Conservation (phyloP, 129 eudicot genomes). For the Tanacetum coccineum region DNA sequence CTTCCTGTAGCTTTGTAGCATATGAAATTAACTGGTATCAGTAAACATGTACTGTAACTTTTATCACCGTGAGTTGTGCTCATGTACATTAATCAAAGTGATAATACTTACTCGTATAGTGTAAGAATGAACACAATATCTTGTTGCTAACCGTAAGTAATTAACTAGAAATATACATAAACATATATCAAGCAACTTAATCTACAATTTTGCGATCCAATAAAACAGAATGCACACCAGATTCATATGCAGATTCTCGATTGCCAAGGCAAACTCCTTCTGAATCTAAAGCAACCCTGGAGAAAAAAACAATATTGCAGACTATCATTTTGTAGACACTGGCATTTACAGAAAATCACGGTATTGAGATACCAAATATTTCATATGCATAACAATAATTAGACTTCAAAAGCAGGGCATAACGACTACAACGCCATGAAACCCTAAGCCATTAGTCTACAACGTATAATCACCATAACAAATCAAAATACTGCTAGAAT, state of each 20-base stretch:
- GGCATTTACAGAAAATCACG: background rate
- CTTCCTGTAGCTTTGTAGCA: conserved; percentile 5
- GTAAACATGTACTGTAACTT: background rate
- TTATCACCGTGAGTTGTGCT: no score
- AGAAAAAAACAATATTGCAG: background rate
- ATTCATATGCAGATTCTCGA: background rate
- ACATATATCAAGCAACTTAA: background rate
- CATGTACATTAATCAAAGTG: background rate
- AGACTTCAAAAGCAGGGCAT: background rate
- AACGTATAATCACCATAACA: background rate
- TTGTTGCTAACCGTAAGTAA: conserved; percentile 21
- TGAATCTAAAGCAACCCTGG: background rate
- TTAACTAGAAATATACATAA: conserved; percentile 18
- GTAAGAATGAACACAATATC: background rate
- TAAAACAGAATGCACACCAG: background rate
- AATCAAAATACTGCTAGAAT: background rate
- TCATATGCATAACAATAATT: background rate
- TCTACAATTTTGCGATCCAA: background rate
- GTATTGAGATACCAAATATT: background rate
- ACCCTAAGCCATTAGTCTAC: no score
- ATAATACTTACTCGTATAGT: background rate
- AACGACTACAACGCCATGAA: no score
- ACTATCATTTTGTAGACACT: background rate
- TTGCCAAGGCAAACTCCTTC: background rate
- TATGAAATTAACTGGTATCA: conserved; percentile 5